phyloP scores from a whole-genome alignment of 306 rosid species.

The Trifolium dubium region DNA sequence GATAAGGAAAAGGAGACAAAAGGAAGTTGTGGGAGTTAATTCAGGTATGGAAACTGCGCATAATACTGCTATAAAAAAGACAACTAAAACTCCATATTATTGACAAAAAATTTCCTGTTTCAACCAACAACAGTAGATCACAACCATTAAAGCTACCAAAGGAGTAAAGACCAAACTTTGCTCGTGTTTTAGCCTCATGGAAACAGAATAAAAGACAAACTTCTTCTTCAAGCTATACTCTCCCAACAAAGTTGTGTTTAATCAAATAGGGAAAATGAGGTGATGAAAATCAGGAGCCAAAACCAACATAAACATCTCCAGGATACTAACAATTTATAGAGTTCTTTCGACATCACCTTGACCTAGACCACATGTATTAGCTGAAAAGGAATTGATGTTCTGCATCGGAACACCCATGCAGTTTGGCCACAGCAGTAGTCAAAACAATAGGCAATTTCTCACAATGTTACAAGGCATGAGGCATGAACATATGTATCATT shows the following conservation, averaged over 20 bases:
- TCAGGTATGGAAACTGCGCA: background rate
- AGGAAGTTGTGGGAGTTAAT: background rate
- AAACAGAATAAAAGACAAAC: background rate
- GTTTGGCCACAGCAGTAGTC: conserved; percentile 1
- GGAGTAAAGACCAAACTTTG: background rate
- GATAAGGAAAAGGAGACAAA: background rate
- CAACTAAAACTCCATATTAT: background rate
- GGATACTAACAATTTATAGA: conserved; percentile 1
- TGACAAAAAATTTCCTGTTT: background rate
- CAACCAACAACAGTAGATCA: conserved; percentile 16
- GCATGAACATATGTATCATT: background rate
- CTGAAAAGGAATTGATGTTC: conserved; percentile 8
- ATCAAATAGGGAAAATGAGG: background rate
- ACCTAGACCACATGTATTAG: background rate
- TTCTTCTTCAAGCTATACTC: background rate
- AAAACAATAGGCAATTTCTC: conserved; percentile 11
- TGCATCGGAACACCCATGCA: conserved; percentile 4
- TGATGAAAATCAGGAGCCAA: conserved; percentile 2
- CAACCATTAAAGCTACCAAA: background rate
- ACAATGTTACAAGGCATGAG: background rate
- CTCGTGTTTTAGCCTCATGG: background rate
- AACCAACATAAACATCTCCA: background rate
- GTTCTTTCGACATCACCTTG: background rate
- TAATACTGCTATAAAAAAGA: background rate
- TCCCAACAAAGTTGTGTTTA: background rate